These are phyloP conservation scores for Angomonas ambiguus DNA, from an alignment of 208 protist genomes.

Conservation along the genomic window DNA sequence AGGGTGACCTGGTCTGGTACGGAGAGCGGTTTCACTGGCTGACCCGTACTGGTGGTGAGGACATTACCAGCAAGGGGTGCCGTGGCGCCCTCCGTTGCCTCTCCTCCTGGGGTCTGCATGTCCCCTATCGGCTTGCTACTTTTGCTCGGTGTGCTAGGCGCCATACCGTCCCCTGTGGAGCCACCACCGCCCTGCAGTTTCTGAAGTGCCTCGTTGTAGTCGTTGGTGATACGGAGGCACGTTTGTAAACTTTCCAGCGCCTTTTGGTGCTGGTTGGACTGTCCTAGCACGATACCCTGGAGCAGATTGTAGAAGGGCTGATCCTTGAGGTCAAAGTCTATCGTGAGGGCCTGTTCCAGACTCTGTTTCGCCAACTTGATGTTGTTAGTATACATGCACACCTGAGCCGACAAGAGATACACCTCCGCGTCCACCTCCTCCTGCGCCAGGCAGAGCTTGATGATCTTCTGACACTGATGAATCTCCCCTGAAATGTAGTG, in stretches of 20 bases:
- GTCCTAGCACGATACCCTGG: slow-evolving; percentile 72
- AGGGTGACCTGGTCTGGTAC: slow-evolving; percentile 83
- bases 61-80: not conserved
- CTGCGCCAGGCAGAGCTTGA: slow-evolving; percentile 58
- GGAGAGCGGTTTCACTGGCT: slow-evolving; percentile 55
- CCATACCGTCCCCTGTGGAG: slow-evolving; percentile 1
- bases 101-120: not conserved
- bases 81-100: not conserved
- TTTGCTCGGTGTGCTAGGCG: slow-evolving; percentile 4
- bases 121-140: not conserved
- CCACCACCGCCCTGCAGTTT: not conserved
- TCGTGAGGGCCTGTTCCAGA: slow-evolving; percentile 89
- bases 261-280: slow-evolving; percentile 56
- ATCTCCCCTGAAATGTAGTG: slow-evolving; percentile 83
- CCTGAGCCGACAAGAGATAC: slow-evolving; percentile 88
- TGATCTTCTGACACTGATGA: slow-evolving; percentile 56
- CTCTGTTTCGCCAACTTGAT: slow-evolving; percentile 65
- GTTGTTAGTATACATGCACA: slow-evolving; percentile 84
- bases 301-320: slow-evolving; percentile 90
- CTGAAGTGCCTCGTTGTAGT: slow-evolving; percentile 4
- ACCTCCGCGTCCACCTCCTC: slow-evolving; percentile 77
- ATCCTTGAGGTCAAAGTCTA: slow-evolving; percentile 93
- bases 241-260: slow-evolving; percentile 68
- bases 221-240: slow-evolving; percentile 19
- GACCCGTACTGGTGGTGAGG: slow-evolving; percentile 12